Evolutionary conservation across 495 filamentous ascomycete species (phyloP), one percentile per base, ranked within the genome.

Genomic region (Hypoxylon cercidicola): DNA sequence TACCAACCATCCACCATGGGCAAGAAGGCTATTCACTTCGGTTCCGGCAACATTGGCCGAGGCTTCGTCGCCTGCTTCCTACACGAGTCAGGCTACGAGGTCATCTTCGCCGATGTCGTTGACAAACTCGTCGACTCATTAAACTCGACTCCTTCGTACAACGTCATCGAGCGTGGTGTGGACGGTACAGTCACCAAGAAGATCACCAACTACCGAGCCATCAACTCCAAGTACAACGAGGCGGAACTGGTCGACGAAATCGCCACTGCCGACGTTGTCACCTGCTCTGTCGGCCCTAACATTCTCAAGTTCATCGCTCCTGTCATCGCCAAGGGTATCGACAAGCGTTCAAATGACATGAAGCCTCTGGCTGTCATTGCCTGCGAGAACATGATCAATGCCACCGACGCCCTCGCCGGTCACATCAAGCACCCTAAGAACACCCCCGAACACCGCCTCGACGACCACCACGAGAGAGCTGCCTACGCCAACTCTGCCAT

Each of bases 401-500:
- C 91, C 62, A 98, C 96, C 7, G 90, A 95, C 72, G 88, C 88
- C 1, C 86, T 97, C 37, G 88, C 88, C 56, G 85, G 82, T 39
- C 88, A 89, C 82, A 94, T 97, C 83, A 90, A 92, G 79, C 79
- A 90, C 35, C 77, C 81, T 44, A 78, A 86, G 55, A 85, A 90
- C 75, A 91, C 89, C 13, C 76, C 82, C 46, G 62, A 80, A 35
- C 79, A 85, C 58, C 84, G 86, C 44, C 73, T 91, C 3, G 78
- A 81, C 3, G 80, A 85, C 50, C 82, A 90, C 68, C 78, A 83
- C 68, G 78, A 86, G 64, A 86, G 89, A 45, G 90, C 90, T 8
- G 86, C 88, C 60, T 97, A 94, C 73, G 94, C 93, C 77, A 98
- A 98, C 82, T 96, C 92, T 48, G 93, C 95, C 62, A 97, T 98